Conservation (phyloP, 371 early-diverging fungal species). For the Rhizopus arrhizus region DNA sequence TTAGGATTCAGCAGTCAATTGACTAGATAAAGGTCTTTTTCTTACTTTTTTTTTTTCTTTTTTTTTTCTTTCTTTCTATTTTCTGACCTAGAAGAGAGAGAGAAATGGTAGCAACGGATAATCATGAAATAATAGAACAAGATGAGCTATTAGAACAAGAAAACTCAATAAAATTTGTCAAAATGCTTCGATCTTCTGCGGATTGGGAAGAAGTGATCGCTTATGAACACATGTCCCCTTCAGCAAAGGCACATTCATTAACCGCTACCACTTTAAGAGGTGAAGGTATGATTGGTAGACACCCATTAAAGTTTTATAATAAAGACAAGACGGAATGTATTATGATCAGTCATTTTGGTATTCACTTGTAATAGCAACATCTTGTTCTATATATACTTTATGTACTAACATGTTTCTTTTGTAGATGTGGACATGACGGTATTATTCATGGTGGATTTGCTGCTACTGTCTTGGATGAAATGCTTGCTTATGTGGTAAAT, state of each 20-base stretch:
- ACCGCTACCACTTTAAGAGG: conserved; percentile 61
- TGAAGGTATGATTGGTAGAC: conserved; percentile 45
- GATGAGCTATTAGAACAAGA: conserved; percentile 31
- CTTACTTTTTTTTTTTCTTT: not conserved
- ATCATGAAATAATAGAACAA: not conserved
- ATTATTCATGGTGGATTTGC: conserved; percentile 77
- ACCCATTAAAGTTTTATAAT: conserved; percentile 50
- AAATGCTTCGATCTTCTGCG: conserved; percentile 27
- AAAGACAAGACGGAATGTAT: conserved; percentile 44
- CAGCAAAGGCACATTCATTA: conserved; percentile 46
- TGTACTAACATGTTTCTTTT: conserved; percentile 18
- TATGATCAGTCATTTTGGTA: conserved; percentile 43
- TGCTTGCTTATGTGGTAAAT: conserved; percentile 56
- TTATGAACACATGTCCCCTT: conserved; percentile 41
- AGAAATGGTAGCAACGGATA: conserved; percentile 14
- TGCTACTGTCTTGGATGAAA: conserved; percentile 72
- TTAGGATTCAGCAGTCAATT: conserved; percentile 6
- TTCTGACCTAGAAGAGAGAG: not conserved
- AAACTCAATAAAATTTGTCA: conserved; percentile 24
- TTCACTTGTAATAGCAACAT: conserved; percentile 40
- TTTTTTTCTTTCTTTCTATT: conserved; percentile 2
- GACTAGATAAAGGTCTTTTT: not conserved
- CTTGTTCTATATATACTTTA: conserved; percentile 9
- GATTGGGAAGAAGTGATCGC: conserved; percentile 49
- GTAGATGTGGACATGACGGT: conserved; percentile 66